These are phyloP conservation scores for Dictyostelium capitatum DNA, from an alignment of 78 protist genomes.

Conservation along the genomic window DNA sequence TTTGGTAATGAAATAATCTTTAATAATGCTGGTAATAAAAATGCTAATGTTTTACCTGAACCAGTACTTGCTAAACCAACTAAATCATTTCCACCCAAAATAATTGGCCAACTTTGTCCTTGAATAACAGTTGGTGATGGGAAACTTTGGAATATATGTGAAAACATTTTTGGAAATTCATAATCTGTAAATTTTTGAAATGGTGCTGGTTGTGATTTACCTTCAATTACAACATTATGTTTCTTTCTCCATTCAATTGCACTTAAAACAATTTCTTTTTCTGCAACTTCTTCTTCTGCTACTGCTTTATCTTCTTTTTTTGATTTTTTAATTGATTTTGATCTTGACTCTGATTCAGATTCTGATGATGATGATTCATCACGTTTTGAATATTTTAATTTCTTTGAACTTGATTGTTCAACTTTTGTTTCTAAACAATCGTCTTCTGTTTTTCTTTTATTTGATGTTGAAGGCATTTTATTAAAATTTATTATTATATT, in stretches of 20 bases:
- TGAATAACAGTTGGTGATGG: slow-evolving; percentile 88
- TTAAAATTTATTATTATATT: not conserved
- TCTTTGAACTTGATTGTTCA: slow-evolving; percentile 31
- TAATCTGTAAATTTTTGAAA: slow-evolving; percentile 59
- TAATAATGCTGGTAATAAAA: slow-evolving; percentile 94
- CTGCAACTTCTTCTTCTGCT: not conserved
- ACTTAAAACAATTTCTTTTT: not conserved
- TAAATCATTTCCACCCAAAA: slow-evolving; percentile 56
- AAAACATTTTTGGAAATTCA: slow-evolving; percentile 57
- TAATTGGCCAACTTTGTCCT: slow-evolving; percentile 75
- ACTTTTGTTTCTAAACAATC: slow-evolving; percentile 20
- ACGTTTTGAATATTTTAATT: not conserved
- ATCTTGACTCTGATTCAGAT: slow-evolving; percentile 4
- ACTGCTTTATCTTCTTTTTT: not conserved
- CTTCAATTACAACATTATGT: slow-evolving; percentile 54
- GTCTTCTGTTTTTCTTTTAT: slow-evolving; percentile 22
- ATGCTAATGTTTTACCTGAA: slow-evolving; percentile 99
- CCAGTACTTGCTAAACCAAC: slow-evolving; percentile 96
- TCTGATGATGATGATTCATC: slow-evolving; percentile 11
- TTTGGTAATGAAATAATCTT: slow-evolving; percentile 51
- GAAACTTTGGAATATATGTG: slow-evolving; percentile 39
- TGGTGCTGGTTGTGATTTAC: slow-evolving; percentile 49
- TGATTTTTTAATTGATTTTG: slow-evolving; percentile 10
- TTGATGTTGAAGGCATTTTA: slow-evolving; percentile 57
- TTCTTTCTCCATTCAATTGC: slow-evolving; percentile 67